These are phyloP conservation scores for Austroboletus novae-zelandiae DNA, from an alignment of 1,284 basidiomycete species.

Conservation along the genomic window DNA sequence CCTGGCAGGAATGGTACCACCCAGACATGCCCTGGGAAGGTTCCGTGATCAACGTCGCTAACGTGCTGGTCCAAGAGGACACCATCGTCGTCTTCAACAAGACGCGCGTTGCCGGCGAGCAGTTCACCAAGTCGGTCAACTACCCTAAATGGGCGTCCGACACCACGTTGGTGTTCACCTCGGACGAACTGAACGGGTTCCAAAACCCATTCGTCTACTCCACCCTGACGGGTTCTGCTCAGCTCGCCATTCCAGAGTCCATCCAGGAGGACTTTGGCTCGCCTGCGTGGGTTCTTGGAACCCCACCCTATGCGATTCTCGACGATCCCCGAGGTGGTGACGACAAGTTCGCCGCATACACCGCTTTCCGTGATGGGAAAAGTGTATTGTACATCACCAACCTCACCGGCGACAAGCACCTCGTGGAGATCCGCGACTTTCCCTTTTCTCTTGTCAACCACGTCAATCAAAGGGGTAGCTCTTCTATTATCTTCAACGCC, in stretches of 20 bases:
- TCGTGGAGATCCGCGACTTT: slow-evolving; percentile 33
- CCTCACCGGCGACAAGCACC: slow-evolving; percentile 33
- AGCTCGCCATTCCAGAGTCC: slow-evolving; percentile 43
- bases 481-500: slow-evolving; percentile 25
- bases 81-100: slow-evolving; percentile 28
- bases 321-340: slow-evolving; percentile 22
- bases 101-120: slow-evolving; percentile 46
- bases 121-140: slow-evolving; percentile 44
- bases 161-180: slow-evolving; percentile 62
- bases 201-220: slow-evolving; percentile 39
- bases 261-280: slow-evolving; percentile 54
- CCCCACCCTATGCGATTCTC: slow-evolving; percentile 49
- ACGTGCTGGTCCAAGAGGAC: slow-evolving; percentile 40
- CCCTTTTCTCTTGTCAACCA: slow-evolving; percentile 46
- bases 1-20: slow-evolving; percentile 73
- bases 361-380: slow-evolving; percentile 49
- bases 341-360: slow-evolving; percentile 44
- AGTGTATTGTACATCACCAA: slow-evolving; percentile 48
- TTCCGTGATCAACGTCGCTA: slow-evolving; percentile 56
- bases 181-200: slow-evolving; percentile 55
- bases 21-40: slow-evolving; percentile 87
- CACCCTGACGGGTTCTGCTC: slow-evolving; percentile 27
- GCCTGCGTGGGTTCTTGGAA: slow-evolving; percentile 55
- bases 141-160: slow-evolving; percentile 62
- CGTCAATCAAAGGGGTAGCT: slow-evolving; percentile 39